Conservation (phyloP, 805 yeast species). For the Starmerella etchellsii region DNA sequence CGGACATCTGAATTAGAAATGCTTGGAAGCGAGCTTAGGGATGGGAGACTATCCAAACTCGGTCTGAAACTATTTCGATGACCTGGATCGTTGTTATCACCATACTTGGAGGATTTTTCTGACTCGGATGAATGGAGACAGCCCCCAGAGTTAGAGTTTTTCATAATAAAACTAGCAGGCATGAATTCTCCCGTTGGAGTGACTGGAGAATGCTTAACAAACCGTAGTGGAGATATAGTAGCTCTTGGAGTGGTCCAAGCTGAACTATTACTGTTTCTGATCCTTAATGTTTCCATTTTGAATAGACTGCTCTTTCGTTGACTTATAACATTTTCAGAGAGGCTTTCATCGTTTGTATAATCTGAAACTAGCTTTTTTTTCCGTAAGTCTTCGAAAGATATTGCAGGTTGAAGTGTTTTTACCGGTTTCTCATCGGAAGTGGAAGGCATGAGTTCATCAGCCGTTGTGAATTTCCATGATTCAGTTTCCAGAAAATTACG, state of each 20-base stretch:
- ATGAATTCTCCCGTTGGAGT: background rate
- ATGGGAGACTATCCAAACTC: background rate
- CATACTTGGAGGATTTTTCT: too few relatives aligned
- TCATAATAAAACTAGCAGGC: background rate
- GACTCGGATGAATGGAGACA: too few relatives aligned
- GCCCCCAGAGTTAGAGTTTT: too few relatives aligned
- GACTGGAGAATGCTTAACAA: background rate
- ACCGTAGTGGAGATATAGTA: background rate
- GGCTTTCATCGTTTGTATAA: background rate
- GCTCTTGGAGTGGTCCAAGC: background rate
- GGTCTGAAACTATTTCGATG: background rate
- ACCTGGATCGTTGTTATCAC: too few relatives aligned
- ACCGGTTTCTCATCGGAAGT: too few relatives aligned
- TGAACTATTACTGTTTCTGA: slow-evolving; percentile 1
- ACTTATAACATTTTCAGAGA: background rate
- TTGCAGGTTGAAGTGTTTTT: background rate
- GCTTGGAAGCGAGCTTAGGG: slow-evolving; percentile 3
- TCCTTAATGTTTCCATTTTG: slow-evolving; percentile 5
- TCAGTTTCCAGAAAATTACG: too few relatives aligned
- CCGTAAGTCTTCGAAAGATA: background rate
- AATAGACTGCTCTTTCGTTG: slow-evolving; percentile 15
- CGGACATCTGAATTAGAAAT: slow-evolving; percentile 1
- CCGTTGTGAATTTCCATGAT: background rate
- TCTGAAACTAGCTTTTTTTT: background rate
- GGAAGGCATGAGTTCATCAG: background rate